Conservation (phyloP, 768 basidiomycete genomes). For the Cyathus striatus region DNA sequence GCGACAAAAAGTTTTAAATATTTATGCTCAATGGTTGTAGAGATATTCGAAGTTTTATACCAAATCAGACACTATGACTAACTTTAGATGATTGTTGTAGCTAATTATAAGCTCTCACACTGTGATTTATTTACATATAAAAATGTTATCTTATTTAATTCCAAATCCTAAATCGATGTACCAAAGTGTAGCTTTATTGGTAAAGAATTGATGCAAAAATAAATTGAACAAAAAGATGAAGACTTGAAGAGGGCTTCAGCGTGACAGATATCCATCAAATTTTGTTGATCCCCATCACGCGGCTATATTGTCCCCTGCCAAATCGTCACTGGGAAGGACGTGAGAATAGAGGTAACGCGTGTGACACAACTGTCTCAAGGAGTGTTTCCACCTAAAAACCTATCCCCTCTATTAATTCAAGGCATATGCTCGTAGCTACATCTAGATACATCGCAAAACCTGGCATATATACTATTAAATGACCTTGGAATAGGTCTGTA, state of each 20-base stretch:
- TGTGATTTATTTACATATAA: not conserved
- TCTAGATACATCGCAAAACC: no score
- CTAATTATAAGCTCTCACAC: not conserved
- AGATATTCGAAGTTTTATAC: not conserved
- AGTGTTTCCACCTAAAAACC: no score
- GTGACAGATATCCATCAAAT: not conserved
- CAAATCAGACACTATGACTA: not conserved
- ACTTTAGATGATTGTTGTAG: not conserved
- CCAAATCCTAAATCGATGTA: not conserved
- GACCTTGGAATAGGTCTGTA: not conserved
- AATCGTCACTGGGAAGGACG: no score
- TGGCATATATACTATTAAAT: not conserved
- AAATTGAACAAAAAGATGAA: not conserved
- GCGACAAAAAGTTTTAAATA: not conserved
- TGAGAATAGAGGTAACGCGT: no score
- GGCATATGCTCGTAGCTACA: no score
- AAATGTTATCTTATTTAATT: not conserved
- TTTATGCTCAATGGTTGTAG: not conserved
- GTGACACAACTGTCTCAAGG: no score
- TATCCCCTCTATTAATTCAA: not conserved
- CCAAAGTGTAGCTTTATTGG: not conserved
- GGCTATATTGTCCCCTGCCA: no score
- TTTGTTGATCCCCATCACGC: not conserved
- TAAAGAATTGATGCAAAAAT: not conserved
- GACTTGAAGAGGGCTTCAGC: not conserved